A percentile compares a stretch with the other conserved stretches of the same genome.
phyloP scores from a whole-genome alignment of 2,329 filamentous ascomycete genomes.

The Diaporthe nobilis region DNA sequence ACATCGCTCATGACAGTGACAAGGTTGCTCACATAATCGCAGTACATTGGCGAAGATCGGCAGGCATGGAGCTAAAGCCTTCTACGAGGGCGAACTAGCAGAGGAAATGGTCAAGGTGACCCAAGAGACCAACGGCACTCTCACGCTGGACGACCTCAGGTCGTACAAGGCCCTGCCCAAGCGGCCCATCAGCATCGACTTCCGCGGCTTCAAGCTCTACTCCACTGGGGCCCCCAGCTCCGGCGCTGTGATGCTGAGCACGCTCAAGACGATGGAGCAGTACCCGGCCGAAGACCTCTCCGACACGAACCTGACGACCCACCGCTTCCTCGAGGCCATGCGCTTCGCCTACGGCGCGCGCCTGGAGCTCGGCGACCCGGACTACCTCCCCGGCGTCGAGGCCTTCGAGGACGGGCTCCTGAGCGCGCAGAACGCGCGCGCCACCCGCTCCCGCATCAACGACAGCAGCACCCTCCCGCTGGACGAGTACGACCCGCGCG shows the following conservation, averaged over 20 bases:
- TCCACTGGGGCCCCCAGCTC: conserved; percentile 81
- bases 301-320: conserved; percentile 77
- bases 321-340: conserved; percentile 89
- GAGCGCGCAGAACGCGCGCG: conserved; percentile 68
- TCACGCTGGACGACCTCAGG: conserved; percentile 83
- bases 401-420: conserved; percentile 79
- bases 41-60: conserved; percentile 83
- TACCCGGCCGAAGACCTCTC: conserved; percentile 71
- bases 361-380: conserved; percentile 85
- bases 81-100: conserved; percentile 64
- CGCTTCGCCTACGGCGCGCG: conserved; percentile 89
- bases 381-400: conserved; percentile 75
- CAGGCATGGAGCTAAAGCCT: conserved; percentile 66
- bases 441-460: conserved; percentile 76
- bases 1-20: accelerated
- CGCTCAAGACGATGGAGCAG: conserved; percentile 87
- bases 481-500: conserved; percentile 79
- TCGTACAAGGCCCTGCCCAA: conserved; percentile 79
- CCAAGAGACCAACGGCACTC: conserved; percentile 80
- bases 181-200: conserved; percentile 73
- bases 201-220: conserved; percentile 79
- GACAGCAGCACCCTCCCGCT: conserved; percentile 81
- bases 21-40: no score
- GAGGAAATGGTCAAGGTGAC: conserved; percentile 80
- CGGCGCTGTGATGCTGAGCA: conserved; percentile 81